Evolutionary conservation across 2,329 filamentous ascomycete genomes (phyloP).

Genomic region (Fragosphaeria purpurea): DNA sequence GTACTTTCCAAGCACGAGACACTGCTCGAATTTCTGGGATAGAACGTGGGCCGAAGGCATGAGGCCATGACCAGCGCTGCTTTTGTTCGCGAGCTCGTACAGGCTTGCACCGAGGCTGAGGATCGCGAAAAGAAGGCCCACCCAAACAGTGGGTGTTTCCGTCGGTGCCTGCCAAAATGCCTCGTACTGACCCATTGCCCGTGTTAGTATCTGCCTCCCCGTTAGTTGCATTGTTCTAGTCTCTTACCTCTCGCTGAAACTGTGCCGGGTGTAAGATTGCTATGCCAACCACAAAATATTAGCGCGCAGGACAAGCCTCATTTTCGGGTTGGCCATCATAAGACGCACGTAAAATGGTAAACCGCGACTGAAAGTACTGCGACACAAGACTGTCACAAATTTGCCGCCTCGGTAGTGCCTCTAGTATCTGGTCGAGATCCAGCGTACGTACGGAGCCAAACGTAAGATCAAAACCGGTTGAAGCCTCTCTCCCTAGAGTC

Average conservation of each 20-base stretch:
- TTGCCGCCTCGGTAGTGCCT: not conserved
- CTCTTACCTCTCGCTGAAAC: conserved; percentile 2
- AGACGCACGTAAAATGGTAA: not conserved
- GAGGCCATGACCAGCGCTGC: no score
- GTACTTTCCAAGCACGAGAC: conserved; percentile 19
- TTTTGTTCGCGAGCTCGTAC: not conserved
- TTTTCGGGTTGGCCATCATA: not conserved
- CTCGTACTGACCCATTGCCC: conserved; percentile 18
- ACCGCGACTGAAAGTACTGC: not conserved
- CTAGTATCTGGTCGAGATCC: not conserved
- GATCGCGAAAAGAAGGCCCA: conserved; percentile 27
- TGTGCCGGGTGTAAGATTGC: conserved; percentile 1
- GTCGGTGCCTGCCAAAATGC: conserved; percentile 25
- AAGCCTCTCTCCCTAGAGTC: not conserved
- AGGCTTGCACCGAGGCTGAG: conserved; percentile 19
- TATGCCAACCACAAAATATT: not conserved
- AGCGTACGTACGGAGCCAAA: not conserved
- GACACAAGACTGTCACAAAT: conserved; percentile 2
- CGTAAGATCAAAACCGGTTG: no score
- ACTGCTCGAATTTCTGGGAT: conserved; percentile 10
- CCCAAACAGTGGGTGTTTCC: conserved; percentile 25
- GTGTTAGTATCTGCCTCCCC: no score
- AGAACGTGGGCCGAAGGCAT: not conserved
- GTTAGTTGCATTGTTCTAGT: not conserved
- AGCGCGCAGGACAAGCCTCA: no score